phyloP scores from a whole-genome alignment of 306 rosid species.

The Trichosanthes truncata region DNA sequence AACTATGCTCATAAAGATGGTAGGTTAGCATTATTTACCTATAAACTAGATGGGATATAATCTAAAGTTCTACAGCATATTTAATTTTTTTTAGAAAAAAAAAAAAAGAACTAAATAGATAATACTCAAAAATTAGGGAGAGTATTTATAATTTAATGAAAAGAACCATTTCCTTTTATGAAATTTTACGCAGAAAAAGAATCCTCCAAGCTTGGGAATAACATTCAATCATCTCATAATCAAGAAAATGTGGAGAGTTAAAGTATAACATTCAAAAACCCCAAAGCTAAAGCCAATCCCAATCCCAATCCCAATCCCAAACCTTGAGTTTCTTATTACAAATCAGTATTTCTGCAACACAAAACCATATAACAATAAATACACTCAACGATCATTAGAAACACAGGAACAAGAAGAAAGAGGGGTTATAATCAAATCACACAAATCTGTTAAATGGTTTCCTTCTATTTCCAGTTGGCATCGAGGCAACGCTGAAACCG shows the following conservation, averaged over 20 bases:
- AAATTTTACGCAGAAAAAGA: neutral
- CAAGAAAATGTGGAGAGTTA: neutral
- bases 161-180: neutral
- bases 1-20: too few relatives aligned
- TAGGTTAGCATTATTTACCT: too few relatives aligned
- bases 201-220: neutral
- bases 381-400: conserved; percentile 3
- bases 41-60: too few relatives aligned
- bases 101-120: too few relatives aligned
- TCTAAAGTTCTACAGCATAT: too few relatives aligned
- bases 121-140: too few relatives aligned
- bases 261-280: conserved; percentile 1
- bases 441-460: conserved; percentile 98
- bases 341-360: conserved; percentile 10
- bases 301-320: neutral
- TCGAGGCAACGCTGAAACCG: conserved; percentile 69
- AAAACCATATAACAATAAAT: conserved; percentile 4
- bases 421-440: conserved; percentile 40
- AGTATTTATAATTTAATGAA: neutral
- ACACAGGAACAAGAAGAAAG: neutral
- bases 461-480: conserved; percentile 69
- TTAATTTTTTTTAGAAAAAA: too few relatives aligned
- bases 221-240: neutral
- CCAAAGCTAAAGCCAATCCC: neutral
- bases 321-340: conserved; percentile 1